These are phyloP conservation scores for Casuarina equisetifolia DNA, from an alignment of 306 rosid genomes.

Conservation along the genomic window DNA sequence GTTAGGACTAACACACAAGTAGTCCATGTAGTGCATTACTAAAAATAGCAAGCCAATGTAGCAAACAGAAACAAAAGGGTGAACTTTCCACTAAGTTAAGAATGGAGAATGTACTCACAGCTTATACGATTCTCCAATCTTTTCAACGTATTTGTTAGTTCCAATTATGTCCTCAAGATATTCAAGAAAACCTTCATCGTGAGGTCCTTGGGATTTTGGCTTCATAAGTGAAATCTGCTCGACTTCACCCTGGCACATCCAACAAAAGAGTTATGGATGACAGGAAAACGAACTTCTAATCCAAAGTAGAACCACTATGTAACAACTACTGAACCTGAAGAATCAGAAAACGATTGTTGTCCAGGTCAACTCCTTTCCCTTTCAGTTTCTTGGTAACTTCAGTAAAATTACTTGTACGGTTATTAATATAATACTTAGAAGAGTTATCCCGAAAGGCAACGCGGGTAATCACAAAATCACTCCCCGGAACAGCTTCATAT, in stretches of 20 bases:
- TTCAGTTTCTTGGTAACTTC: conserved; percentile 94
- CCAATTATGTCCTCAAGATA: conserved; percentile 97
- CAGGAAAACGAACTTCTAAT: conserved; percentile 9
- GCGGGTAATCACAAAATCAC: conserved; percentile 81
- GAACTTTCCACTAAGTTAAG: conserved; percentile 9
- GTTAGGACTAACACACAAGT: neutral
- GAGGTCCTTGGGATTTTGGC: conserved; percentile 98
- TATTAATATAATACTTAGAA: conserved; percentile 83
- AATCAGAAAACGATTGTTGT: conserved; percentile 89
- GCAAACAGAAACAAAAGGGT: neutral
- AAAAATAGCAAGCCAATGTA: neutral
- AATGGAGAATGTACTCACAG: conserved; percentile 58
- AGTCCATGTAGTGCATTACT: neutral
- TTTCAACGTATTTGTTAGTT: conserved; percentile 86
- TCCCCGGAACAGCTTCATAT: conserved; percentile 75
- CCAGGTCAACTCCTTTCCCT: conserved; percentile 97
- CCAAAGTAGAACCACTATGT: neutral
- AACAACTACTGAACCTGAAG: conserved; percentile 66
- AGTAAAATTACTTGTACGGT: conserved; percentile 81
- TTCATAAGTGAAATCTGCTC: conserved; percentile 98
- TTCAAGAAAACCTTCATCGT: conserved; percentile 97
- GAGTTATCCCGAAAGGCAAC: conserved; percentile 92
- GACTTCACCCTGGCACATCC: conserved; percentile 78
- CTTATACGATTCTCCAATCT: conserved; percentile 70
- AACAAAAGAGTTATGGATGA: conserved; percentile 26